Evolutionary conservation across 352 stramenopile genomes (phyloP).

Genomic region (Phytophthora meadii): DNA sequence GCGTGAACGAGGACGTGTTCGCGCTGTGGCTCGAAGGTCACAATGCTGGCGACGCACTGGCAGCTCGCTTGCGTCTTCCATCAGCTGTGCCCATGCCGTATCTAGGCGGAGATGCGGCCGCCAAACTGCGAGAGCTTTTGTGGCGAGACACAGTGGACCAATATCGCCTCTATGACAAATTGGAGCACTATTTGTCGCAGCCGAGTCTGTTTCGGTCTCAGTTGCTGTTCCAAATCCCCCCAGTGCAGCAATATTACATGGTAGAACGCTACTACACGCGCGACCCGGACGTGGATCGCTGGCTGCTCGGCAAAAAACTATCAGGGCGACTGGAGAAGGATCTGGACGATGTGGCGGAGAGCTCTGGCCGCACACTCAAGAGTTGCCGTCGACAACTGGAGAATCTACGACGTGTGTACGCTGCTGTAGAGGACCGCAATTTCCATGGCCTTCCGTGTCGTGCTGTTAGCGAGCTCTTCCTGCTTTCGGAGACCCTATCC

Average conservation of each 20-base stretch:
- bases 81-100: slow-evolving; percentile 45
- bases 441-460: slow-evolving; percentile 67
- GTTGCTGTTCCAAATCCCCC: slow-evolving; percentile 84
- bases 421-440: slow-evolving; percentile 77
- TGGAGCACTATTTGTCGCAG: slow-evolving; percentile 86
- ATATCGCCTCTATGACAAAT: slow-evolving; percentile 85
- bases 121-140: slow-evolving; percentile 69
- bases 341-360: slow-evolving; percentile 84
- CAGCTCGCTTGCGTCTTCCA: slow-evolving; percentile 55
- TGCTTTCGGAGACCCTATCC: slow-evolving; percentile 75
- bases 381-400: slow-evolving; percentile 82
- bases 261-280: slow-evolving; percentile 83
- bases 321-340: slow-evolving; percentile 86
- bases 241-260: slow-evolving; percentile 82
- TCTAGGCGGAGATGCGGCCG: slow-evolving; percentile 54
- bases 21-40: slow-evolving; percentile 80
- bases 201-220: slow-evolving; percentile 82
- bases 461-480: slow-evolving; percentile 64
- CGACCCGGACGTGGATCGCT: slow-evolving; percentile 71
- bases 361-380: slow-evolving; percentile 70
- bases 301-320: slow-evolving; percentile 84
- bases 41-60: slow-evolving; percentile 65
- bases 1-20: slow-evolving; percentile 81
- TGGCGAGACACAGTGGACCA: slow-evolving; percentile 86
- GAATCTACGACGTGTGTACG: slow-evolving; percentile 81